Evolutionary conservation across 164 flowering plant genomes (phyloP), one percentile per base, ranked within the genome.

Genomic region (Brasenia schreberi): DNA sequence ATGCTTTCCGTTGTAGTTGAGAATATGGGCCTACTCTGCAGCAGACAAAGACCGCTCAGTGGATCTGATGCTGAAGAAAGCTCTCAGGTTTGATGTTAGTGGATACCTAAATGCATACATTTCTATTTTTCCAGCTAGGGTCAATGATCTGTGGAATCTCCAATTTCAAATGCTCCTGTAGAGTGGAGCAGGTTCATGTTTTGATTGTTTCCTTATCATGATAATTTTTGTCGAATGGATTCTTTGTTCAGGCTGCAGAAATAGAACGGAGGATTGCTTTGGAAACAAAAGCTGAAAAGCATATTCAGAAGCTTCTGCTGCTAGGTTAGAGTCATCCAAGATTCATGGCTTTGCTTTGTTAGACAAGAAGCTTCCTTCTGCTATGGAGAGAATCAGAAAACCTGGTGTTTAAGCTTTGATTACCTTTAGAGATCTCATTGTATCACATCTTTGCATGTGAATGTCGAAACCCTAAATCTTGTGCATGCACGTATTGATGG

Each of bases 211-310:
- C 56, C 16, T 49, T 49, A 49, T 14, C 56, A 49, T 49, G 39
- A 33, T 3, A 33, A 33, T 33, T 33, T 23, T 33, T 33, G 39
- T 49, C 12, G 16, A 49, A 49, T 49, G 56, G 10, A 16, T 49
- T 49, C 56, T 49, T 49, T 14, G 19, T 79, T 53, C 84, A 94
- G 99, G 80, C 97, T 71, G 95, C 83, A 68, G 97, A 94, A 75
- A 94, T 94, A 52, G 98, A 94, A 77, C 85, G 95, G 72, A 81
- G 96, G 66, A 90, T 94, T 72, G 95, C 89, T 75, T 96, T 81
- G 78, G 97, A 90, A 82, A 80, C 97, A 43, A 89, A 87, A 73
- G 96, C 96, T 45, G 98, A 94, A 69, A 87, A 84, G 75, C 98
- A 90, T 73, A 94, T 94, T 44, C 96, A 89, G 73, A 94, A 90